Conservation (phyloP, 495 filamentous ascomycete species). For the Peziza echinospora region DNA sequence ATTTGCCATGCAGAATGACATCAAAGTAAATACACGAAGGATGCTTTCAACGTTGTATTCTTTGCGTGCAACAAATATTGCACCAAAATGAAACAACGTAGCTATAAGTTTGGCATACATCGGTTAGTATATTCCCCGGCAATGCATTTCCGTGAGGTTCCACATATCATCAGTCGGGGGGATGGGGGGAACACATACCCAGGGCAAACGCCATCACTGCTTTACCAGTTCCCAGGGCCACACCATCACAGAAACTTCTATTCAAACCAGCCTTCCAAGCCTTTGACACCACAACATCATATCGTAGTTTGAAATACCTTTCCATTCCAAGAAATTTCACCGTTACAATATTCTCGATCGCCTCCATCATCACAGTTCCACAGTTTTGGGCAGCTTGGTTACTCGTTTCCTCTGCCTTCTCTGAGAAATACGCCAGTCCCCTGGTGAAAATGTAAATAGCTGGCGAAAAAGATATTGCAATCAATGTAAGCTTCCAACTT, state of each 20-base stretch:
- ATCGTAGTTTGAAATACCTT: slow-evolving; percentile 46
- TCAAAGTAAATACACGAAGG: too few species aligned
- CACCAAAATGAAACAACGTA: too few species aligned
- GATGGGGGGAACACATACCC: slow-evolving; percentile 23
- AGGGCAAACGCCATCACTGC: slow-evolving; percentile 46
- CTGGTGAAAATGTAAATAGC: slow-evolving; percentile 43
- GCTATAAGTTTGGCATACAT: too few species aligned
- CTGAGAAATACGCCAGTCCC: slow-evolving; percentile 37
- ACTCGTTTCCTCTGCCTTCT: slow-evolving; percentile 46
- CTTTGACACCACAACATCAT: slow-evolving; percentile 27
- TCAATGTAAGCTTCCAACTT: slow-evolving; percentile 61
- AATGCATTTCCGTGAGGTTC: too few species aligned
- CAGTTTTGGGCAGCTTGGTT: slow-evolving; percentile 36
- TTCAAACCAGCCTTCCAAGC: slow-evolving; percentile 35
- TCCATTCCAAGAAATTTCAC: slow-evolving; percentile 64
- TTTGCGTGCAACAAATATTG: too few species aligned
- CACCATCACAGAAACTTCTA: slow-evolving; percentile 40
- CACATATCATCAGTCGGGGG: too few species aligned
- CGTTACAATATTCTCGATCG: slow-evolving; percentile 60
- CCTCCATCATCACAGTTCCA: slow-evolving; percentile 47
- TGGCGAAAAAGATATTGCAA: slow-evolving; percentile 36
- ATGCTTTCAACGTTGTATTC: too few species aligned
- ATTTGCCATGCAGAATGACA: too few species aligned
- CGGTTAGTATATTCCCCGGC: too few species aligned
- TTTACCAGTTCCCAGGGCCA: slow-evolving; percentile 57